Evolutionary conservation across 2,329 filamentous ascomycete species (phyloP).

Genomic region (Fusarium neocosmosporiellum): DNA sequence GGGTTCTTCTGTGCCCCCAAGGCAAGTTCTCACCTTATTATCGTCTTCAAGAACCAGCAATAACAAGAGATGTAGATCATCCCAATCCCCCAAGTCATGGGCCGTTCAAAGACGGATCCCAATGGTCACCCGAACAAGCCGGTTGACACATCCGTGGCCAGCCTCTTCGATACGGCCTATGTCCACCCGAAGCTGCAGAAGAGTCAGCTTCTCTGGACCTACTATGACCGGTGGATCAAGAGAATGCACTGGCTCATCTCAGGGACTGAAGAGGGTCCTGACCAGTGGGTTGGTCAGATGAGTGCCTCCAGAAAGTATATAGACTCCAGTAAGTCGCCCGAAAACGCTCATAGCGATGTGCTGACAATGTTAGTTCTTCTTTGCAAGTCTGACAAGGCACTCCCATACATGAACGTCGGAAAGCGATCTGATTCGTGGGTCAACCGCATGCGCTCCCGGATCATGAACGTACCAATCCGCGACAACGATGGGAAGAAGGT

Average conservation of each 20-base stretch:
- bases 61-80: slow-evolving; percentile 38
- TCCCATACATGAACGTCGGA: slow-evolving; percentile 55
- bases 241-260: slow-evolving; percentile 56
- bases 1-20: slow-evolving; percentile 60
- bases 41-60: rapidly evolving
- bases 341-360: not conserved
- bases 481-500: slow-evolving; percentile 54
- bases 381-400: slow-evolving; percentile 55
- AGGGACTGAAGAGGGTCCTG: slow-evolving; percentile 57
- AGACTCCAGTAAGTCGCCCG: slow-evolving; percentile 45
- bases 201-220: slow-evolving; percentile 56
- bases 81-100: slow-evolving; percentile 31
- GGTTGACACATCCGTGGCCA: slow-evolving; percentile 59
- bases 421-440: slow-evolving; percentile 48
- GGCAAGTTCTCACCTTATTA: slow-evolving; percentile 28
- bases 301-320: slow-evolving; percentile 50
- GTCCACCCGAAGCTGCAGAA: slow-evolving; percentile 58
- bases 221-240: slow-evolving; percentile 60
- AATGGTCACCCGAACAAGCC: slow-evolving; percentile 53
- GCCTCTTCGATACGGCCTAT: slow-evolving; percentile 64
- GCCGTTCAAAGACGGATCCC: not conserved
- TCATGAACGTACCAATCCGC: slow-evolving; percentile 55
- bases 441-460: slow-evolving; percentile 49
- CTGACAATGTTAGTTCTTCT: slow-evolving; percentile 52
- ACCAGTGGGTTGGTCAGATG: slow-evolving; percentile 61